phyloP scores from a whole-genome alignment of 768 basidiomycete species.

The Pulveroboletus sp. region DNA sequence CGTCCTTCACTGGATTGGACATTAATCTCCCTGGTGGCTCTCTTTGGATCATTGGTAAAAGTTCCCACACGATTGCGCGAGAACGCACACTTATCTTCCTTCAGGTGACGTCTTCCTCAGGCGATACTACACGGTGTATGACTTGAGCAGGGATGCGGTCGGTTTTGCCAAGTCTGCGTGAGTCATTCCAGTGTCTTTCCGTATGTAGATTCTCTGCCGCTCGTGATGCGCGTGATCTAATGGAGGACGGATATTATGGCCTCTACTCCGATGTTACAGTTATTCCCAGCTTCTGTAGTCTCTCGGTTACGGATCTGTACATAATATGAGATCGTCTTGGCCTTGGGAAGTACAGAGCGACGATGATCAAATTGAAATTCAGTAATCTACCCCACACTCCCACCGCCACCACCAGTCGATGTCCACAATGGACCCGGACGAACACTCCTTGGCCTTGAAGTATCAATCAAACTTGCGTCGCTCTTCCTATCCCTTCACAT shows the following conservation, averaged over 20 bases:
- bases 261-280: no score
- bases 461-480: conserved; percentile 3
- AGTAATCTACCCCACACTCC: no score
- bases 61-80: neutral
- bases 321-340: neutral
- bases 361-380: neutral
- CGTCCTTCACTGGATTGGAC: conserved; percentile 88
- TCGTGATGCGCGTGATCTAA: conserved; percentile 12
- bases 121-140: conserved; percentile 89
- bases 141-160: conserved; percentile 71
- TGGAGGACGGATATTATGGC: neutral
- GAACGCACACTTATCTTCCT: conserved; percentile 6
- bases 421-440: conserved; percentile 11
- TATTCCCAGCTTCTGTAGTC: neutral
- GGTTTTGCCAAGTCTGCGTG: conserved; percentile 66
- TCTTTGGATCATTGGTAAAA: conserved; percentile 87
- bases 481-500: conserved; percentile 16
- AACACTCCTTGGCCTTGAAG: neutral
- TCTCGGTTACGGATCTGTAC: neutral
- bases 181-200: no score
- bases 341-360: conserved; percentile 1
- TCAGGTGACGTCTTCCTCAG: conserved; percentile 87
- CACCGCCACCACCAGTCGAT: neutral
- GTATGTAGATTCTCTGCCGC: neutral
- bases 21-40: conserved; percentile 75